These are phyloP conservation scores for Trichoderma breve DNA, from an alignment of 2,329 filamentous ascomycete genomes.

Conservation along the genomic window DNA sequence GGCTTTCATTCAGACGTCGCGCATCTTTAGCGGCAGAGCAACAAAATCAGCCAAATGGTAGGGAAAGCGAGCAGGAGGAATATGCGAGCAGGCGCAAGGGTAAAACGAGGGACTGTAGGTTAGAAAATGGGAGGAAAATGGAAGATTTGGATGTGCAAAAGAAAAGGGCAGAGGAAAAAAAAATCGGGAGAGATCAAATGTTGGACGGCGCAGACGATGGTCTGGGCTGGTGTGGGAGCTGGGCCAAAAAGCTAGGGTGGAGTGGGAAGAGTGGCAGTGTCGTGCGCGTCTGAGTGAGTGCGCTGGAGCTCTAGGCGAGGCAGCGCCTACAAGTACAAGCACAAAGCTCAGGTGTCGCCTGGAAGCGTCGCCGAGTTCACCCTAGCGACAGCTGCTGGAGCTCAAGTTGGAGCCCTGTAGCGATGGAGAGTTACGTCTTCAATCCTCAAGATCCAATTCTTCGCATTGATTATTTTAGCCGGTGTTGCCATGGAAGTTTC, in stretches of 20 bases:
- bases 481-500: neutral
- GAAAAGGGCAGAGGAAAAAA: conserved; percentile 7
- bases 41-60: neutral
- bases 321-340: neutral
- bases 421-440: neutral
- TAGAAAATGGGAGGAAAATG: neutral
- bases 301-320: conserved; percentile 2
- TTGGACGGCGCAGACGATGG: conserved; percentile 14
- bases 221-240: neutral
- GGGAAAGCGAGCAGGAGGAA: neutral
- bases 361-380: neutral
- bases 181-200: conserved; percentile 1
- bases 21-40: conserved; percentile 24
- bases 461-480: neutral
- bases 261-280: conserved; percentile 15
- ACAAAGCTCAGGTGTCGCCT: neutral
- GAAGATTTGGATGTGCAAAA: neutral
- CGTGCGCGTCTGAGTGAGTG: neutral
- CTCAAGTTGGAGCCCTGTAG: neutral
- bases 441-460: neutral
- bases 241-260: conserved; percentile 16
- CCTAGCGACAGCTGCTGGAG: neutral
- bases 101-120: conserved; percentile 16
- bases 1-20: conserved; percentile 26
- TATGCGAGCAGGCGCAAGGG: neutral